Evolutionary conservation across 1,284 basidiomycete genomes (phyloP), one percentile per base, ranked within the genome.

Genomic region (Exsudoporus floridanus): DNA sequence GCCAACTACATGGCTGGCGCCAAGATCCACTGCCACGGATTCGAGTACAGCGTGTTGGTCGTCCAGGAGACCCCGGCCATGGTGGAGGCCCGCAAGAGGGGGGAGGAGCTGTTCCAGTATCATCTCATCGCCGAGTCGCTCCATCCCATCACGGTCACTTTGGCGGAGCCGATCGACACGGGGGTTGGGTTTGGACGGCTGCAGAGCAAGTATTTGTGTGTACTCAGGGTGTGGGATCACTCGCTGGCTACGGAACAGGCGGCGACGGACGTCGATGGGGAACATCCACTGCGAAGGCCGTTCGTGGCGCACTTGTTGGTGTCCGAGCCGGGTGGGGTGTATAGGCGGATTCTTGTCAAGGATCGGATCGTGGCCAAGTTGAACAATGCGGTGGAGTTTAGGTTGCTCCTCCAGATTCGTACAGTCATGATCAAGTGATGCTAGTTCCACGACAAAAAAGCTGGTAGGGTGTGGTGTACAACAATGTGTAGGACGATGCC

Each of bases 311-410:
- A 61, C 18, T 36, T 61, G 40, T 38, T 61, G 50, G 18, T 58
- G n/a, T 50, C 59, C n/a, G 28, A 56, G 28, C 52, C 59, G 0
- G 59, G 60, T 9, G 59, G 60, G 37, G 51, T 64, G 27, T 61
- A 59, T 34, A 61, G 53, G 37, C 56, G 49, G 18, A 8, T 61
- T 31, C 56, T 28, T 12, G 52, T 64, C 33, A 59, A 50, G 48
- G 36, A 61, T 18, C 52, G 59, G 19, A 59, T 61, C n/a, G 60
- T 61, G 34, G 60, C 61, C 25, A 63, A 61, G 56, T 13, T 61
- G 46, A 52, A 46, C 0, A 35, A 52, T 36, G 40, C 59, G 35
- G 19, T 63, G 21, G 60, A 63, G 27, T 12, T 63, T 23, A 18
- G 47, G 35, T 47, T 63, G 43, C 5, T 61, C 19, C 1, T 61